phyloP scores from a whole-genome alignment of 2,329 filamentous ascomycete genomes.

The Ceratocystis albifundus region DNA sequence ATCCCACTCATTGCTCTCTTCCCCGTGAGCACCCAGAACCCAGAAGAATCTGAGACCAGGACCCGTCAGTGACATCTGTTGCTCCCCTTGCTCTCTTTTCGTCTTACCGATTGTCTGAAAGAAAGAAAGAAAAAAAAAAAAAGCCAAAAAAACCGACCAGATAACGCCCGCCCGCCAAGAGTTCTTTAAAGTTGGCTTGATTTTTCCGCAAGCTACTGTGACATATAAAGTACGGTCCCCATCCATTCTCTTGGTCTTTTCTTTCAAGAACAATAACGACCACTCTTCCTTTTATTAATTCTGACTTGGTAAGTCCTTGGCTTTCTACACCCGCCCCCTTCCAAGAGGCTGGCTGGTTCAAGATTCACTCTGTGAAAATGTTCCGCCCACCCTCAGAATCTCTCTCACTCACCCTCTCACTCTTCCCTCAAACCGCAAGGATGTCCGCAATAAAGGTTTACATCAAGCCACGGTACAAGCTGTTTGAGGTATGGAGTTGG shows the following conservation, averaged over 20 bases:
- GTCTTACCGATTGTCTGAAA: conserved; percentile 1
- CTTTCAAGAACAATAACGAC: not conserved
- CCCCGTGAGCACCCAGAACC: conserved; percentile 6
- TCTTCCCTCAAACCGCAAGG: conserved; percentile 35
- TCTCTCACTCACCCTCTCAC: conserved; percentile 25
- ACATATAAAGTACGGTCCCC: conserved; percentile 2
- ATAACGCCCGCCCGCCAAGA: not conserved
- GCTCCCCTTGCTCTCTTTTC: not conserved
- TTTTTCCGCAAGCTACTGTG: not conserved
- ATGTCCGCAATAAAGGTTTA: conserved; percentile 50
- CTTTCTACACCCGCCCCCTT: not conserved
- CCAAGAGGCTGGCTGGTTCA: not conserved
- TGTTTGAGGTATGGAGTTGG: conserved; percentile 42
- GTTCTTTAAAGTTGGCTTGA: not conserved
- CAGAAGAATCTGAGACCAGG: conserved; percentile 8
- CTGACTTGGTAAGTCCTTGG: not conserved
- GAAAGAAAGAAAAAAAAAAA: not conserved
- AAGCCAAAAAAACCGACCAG: not conserved
- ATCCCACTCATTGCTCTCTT: not conserved
- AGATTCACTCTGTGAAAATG: not conserved
- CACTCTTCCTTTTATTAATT: not conserved
- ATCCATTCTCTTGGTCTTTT: not conserved
- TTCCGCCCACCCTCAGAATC: conserved; percentile 25
- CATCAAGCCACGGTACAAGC: conserved; percentile 42
- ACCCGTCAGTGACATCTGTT: not conserved